Conservation (phyloP, 1,139 yeast genomes). For the Meyerozyma smithsonii region DNA sequence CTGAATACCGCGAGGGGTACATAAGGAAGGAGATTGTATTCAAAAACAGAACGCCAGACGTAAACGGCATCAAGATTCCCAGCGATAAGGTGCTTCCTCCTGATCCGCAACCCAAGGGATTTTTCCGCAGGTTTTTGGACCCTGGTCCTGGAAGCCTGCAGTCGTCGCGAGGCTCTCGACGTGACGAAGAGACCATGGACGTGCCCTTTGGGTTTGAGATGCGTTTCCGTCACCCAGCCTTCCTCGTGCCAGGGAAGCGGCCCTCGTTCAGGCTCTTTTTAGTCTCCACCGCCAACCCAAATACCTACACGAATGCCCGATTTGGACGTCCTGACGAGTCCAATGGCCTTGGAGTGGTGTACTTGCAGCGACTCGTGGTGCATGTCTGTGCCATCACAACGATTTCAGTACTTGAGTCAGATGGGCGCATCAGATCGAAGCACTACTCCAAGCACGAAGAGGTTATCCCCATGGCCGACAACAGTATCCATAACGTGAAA, state of each 20-base stretch:
- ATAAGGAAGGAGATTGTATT: slow-evolving; percentile 38
- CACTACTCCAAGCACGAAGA: slow-evolving; percentile 30
- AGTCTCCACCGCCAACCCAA: slow-evolving; percentile 31
- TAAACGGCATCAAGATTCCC: slow-evolving; percentile 35
- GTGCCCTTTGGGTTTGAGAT: slow-evolving; percentile 45
- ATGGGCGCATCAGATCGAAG: slow-evolving; percentile 16
- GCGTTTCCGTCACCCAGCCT: slow-evolving; percentile 44
- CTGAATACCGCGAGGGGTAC: slow-evolving; percentile 35
- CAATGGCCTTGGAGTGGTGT: slow-evolving; percentile 46
- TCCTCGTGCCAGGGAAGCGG: slow-evolving; percentile 35
- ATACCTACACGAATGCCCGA: slow-evolving; percentile 31
- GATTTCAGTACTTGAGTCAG: slow-evolving; percentile 33
- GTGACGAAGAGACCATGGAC: slow-evolving; percentile 30
- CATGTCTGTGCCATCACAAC: slow-evolving; percentile 30
- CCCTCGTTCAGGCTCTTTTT: slow-evolving; percentile 39
- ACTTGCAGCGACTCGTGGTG: slow-evolving; percentile 33
- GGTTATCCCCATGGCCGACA: slow-evolving; percentile 25
- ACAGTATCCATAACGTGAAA: slow-evolving; percentile 29
- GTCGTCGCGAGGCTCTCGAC: slow-evolving; percentile 9
- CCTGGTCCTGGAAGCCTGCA: background rate
- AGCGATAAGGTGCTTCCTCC: slow-evolving; percentile 5
- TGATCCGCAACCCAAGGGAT: slow-evolving; percentile 8
- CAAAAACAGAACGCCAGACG: slow-evolving; percentile 38
- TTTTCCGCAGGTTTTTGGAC: background rate
- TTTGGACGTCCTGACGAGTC: slow-evolving; percentile 36